phyloP scores from a whole-genome alignment of 1,139 yeast genomes.

The Protomyces pachydermus region DNA sequence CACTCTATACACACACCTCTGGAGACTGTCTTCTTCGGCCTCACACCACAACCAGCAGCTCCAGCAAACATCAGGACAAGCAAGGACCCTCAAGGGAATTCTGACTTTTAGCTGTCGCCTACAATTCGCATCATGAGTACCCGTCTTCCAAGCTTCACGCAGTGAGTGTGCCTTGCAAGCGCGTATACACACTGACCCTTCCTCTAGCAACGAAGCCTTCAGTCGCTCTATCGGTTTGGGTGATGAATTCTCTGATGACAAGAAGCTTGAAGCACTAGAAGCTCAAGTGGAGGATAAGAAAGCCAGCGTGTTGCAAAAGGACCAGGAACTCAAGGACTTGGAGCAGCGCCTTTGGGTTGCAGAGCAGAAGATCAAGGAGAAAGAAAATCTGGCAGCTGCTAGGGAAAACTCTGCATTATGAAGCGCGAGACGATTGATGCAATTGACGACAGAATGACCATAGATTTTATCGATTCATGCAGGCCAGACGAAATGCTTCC shows the following conservation, averaged over 20 bases:
- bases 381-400: neutral
- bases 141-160: neutral
- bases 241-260: neutral
- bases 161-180: neutral
- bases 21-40: too few relatives aligned
- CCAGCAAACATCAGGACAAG: neutral
- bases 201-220: neutral
- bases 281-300: neutral
- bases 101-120: neutral
- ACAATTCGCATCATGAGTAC: neutral
- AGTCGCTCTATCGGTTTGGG: neutral
- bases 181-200: neutral
- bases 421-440: neutral
- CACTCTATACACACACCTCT: too few relatives aligned
- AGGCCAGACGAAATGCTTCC: too few relatives aligned
- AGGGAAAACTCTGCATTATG: neutral
- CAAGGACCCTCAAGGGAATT: neutral
- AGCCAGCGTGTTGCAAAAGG: neutral
- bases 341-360: neutral
- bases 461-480: neutral
- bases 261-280: neutral
- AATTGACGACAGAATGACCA: neutral
- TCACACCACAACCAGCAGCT: too few relatives aligned
- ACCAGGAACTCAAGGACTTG: neutral
- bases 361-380: neutral